Base-by-base conservation (phyloP, 202 grass and related monocot genomes). In the Schoenoplectus tabernaemontani region DNA sequence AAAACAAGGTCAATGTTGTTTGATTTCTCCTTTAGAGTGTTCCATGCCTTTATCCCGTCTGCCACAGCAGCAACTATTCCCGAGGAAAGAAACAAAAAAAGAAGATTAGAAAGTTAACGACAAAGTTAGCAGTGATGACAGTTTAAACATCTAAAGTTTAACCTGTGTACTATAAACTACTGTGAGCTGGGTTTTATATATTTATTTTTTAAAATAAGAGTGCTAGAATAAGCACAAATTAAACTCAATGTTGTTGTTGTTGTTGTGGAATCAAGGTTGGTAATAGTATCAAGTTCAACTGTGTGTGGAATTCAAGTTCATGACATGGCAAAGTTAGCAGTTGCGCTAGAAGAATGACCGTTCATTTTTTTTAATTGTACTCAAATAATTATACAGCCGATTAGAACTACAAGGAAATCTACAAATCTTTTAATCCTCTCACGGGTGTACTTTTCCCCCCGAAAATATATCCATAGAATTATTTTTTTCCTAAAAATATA, bases 31-130 rank as follows among this genome's bases (percentile, higher is more conserved):
- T 93, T 93, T 23, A 99, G 48, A 77, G 83, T 87, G 1, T 96
- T 82, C 96, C 92, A 99, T 2, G 92, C 92, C 72, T 99, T 99
- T 56, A 93, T 77, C 64, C 96, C 96, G 41, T 99, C 92, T 61
- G 92, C 84, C 44, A 85, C 87, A 17, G 57, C 78, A 68, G 82
- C 64, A 91, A 99, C 96, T 99, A 77, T 57, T 75, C n/a, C 30
- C 3, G 0, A 16, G 30, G 24, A 34, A 75, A 37, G 15, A 47
- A 36, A 61, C 50, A 0, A 5, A 65, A 3, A 36, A 67, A 53
- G 30, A 41, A 69, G 24, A 59, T 64, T 50, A 66, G 59, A 47
- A 65, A 46, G 22, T 24, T 46, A 13, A 65, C 11, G 20, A 80
- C n/a, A n/a, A n/a, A n/a, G 22, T 7, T 63, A 64, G 9, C 15